Percentiles rank a stretch among this genome's conserved stretches.
Evolutionary conservation across 2,329 filamentous ascomycete genomes (phyloP).

Genomic region (Exophiala sp.): DNA sequence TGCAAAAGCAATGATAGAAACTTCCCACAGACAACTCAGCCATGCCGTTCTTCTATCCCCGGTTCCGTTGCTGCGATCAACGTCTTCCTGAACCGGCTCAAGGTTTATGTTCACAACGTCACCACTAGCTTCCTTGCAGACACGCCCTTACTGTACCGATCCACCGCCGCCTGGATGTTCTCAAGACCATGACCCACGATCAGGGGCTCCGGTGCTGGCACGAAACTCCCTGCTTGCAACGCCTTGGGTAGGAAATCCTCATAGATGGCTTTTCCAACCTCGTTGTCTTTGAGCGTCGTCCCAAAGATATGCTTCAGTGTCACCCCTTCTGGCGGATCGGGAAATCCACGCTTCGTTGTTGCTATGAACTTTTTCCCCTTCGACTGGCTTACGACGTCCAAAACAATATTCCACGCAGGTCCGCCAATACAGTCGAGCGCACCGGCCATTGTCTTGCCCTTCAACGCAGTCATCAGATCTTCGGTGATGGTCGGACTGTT

Average conservation of each 20-base stretch:
- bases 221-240: constrained; percentile 35
- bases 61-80: too few relatives aligned
- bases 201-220: constrained; percentile 38
- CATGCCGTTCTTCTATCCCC: too few relatives aligned
- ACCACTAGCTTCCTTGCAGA: constrained; percentile 44
- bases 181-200: constrained; percentile 42
- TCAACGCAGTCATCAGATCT: constrained; percentile 30
- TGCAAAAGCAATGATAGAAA: too few relatives aligned
- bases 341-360: constrained; percentile 1
- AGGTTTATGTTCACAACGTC: not conserved
- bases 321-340: constrained; percentile 10
- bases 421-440: constrained; percentile 14
- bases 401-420: constrained; percentile 20
- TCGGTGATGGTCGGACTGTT: constrained; percentile 31
- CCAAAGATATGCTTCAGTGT: constrained; percentile 23
- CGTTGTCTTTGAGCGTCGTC: constrained; percentile 5
- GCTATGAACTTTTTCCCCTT: constrained; percentile 20
- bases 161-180: constrained; percentile 40
- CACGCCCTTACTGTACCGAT: constrained; percentile 38
- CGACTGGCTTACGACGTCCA: constrained; percentile 15
- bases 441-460: constrained; percentile 21
- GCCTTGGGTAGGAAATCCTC: constrained; percentile 39
- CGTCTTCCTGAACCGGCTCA: too few relatives aligned
- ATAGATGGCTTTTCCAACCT: constrained; percentile 33
- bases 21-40: too few relatives aligned